Conservation (phyloP, 2,329 filamentous ascomycete species). For the Fusarium secorum region DNA sequence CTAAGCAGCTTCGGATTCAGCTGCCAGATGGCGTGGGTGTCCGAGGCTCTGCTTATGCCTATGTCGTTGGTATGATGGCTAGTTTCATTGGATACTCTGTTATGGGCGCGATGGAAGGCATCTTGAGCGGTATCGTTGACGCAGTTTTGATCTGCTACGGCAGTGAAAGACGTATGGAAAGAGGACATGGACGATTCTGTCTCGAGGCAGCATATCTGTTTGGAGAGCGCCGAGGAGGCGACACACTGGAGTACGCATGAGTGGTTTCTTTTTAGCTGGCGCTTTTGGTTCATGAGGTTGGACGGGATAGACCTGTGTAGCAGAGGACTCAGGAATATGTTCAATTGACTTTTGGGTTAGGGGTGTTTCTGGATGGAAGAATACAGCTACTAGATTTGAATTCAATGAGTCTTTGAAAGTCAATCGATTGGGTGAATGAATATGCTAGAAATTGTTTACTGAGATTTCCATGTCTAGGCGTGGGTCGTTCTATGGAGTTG, state of each 20-base stretch:
- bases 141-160: conserved; percentile 93
- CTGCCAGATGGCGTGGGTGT: conserved; percentile 62
- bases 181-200: conserved; percentile 79
- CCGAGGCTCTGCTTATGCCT: conserved; percentile 89
- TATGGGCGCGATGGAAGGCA: conserved; percentile 87
- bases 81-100: conserved; percentile 96
- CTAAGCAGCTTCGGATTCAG: conserved; percentile 74
- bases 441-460: background rate
- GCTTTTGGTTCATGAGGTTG: conserved; percentile 9
- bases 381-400: conserved; percentile 7
- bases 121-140: conserved; percentile 86
- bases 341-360: background rate
- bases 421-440: background rate
- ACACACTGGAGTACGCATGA: conserved; percentile 43
- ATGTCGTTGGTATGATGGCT: conserved; percentile 90
- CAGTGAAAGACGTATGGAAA: conserved; percentile 78
- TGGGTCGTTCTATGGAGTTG: too few species aligned
- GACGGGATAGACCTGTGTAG: conserved; percentile 30
- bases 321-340: background rate
- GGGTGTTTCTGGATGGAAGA: background rate
- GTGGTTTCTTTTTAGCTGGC: conserved; percentile 24
- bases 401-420: background rate
- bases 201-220: conserved; percentile 91
- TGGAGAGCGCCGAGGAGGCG: conserved; percentile 63
- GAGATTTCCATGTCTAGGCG: background rate